These are phyloP conservation scores for Cylindrodendrum hubeiense DNA, from an alignment of 2,329 filamentous ascomycete genomes.

Conservation along the genomic window DNA sequence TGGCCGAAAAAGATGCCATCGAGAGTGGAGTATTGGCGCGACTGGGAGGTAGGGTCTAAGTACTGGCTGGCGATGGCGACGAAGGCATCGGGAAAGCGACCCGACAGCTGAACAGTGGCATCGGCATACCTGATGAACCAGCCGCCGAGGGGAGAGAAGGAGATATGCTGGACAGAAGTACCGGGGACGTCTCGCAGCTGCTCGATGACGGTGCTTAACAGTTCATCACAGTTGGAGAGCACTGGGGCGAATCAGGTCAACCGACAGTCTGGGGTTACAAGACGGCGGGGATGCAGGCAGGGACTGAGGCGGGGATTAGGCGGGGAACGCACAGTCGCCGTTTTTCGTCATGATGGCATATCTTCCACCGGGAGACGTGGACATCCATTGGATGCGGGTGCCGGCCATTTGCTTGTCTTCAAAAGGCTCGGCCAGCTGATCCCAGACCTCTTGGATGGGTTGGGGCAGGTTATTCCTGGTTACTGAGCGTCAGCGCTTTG, in stretches of 20 bases:
- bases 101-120: constrained; percentile 13
- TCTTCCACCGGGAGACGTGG: constrained; percentile 8
- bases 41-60: constrained; percentile 1
- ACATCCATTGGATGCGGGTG: constrained; percentile 22
- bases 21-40: constrained; percentile 5
- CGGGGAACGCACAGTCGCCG: constrained; percentile 13
- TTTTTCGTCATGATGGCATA: constrained; percentile 26
- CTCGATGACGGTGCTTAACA: background rate
- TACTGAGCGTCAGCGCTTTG: background rate
- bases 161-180: background rate
- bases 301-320: background rate
- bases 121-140: constrained; percentile 27
- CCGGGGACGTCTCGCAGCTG: background rate
- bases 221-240: constrained; percentile 15
- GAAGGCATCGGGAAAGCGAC: constrained; percentile 21
- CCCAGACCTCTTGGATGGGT: constrained; percentile 19
- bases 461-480: constrained; percentile 19
- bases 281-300: background rate
- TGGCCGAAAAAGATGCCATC: constrained; percentile 15
- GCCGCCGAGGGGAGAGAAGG: constrained; percentile 25
- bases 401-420: constrained; percentile 24
- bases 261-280: background rate
- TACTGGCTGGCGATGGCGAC: background rate
- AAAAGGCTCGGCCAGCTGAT: constrained; percentile 16
- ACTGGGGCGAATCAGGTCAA: constrained; percentile 14